Conservation (phyloP, 176 grass and related monocot genomes). For the maize (Zea mays) region DNA sequence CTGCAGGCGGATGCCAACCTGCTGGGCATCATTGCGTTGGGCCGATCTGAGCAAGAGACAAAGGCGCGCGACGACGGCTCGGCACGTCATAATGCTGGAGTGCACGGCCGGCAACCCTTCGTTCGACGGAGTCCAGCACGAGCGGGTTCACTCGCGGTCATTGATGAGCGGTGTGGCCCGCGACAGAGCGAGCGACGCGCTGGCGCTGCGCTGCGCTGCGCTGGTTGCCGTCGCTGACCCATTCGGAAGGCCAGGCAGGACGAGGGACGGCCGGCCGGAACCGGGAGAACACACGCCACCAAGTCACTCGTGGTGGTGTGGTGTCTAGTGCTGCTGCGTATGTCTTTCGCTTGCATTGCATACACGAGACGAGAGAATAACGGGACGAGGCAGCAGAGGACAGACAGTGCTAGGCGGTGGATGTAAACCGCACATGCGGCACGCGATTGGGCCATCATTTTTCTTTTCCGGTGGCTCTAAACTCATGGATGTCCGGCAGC, state of each 20-base stretch:
- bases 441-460: neutral
- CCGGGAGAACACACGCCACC: neutral
- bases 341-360: no score
- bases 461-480: no score
- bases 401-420: neutral
- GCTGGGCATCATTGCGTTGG: constrained; percentile 9
- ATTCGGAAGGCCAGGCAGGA: neutral
- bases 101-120: constrained; percentile 25
- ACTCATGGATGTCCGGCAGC: neutral
- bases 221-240: neutral
- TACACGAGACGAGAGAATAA: no score
- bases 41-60: neutral
- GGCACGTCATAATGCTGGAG: neutral
- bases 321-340: no score
- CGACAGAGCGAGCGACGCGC: neutral
- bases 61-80: neutral
- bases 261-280: no score
- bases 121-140: neutral
- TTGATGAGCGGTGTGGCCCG: neutral
- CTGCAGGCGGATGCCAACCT: neutral
- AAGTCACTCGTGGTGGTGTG: no score
- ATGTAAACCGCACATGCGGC: neutral
- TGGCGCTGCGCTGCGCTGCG: neutral
- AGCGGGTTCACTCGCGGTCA: neutral
- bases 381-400: no score